Evolutionary conservation across 495 filamentous ascomycete species (phyloP).

Genomic region (Aspergillus coremiiformis): DNA sequence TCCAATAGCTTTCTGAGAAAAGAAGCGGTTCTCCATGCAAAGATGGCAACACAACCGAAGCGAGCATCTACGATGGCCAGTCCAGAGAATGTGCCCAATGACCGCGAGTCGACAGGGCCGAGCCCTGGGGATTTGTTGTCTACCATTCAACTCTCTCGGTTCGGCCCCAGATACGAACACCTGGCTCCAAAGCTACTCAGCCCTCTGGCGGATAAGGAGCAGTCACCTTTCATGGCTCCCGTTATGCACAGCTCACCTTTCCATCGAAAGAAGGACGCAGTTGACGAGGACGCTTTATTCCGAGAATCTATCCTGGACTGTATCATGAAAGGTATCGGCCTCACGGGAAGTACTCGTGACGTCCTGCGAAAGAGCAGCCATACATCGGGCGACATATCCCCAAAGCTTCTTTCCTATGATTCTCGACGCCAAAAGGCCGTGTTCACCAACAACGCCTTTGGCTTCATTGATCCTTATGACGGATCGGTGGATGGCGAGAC

Average conservation of each 20-base stretch:
- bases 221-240: slow-evolving; percentile 47
- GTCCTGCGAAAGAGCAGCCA: slow-evolving; percentile 49
- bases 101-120: slow-evolving; percentile 32
- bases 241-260: slow-evolving; percentile 40
- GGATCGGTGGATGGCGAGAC: slow-evolving; percentile 74
- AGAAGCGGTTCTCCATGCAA: slow-evolving; percentile 69
- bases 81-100: slow-evolving; percentile 13
- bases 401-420: slow-evolving; percentile 78
- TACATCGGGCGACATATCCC: slow-evolving; percentile 75
- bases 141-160: slow-evolving; percentile 67
- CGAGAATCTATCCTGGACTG: slow-evolving; percentile 87
- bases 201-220: slow-evolving; percentile 53
- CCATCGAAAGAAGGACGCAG: slow-evolving; percentile 63
- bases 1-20: slow-evolving; percentile 72
- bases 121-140: slow-evolving; percentile 75
- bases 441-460: slow-evolving; percentile 86
- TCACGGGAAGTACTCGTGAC: slow-evolving; percentile 57
- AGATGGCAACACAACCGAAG: slow-evolving; percentile 26
- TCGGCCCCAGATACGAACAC: slow-evolving; percentile 35
- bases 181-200: slow-evolving; percentile 32
- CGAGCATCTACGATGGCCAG: slow-evolving; percentile 17
- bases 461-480: slow-evolving; percentile 87
- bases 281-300: slow-evolving; percentile 82
- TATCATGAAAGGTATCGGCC: slow-evolving; percentile 88
- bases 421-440: slow-evolving; percentile 74